Percentiles rank a stretch among this genome's conserved stretches.
phyloP scores from a whole-genome alignment of 225 moss, liverwort and hornwort species.

The Straminergon stramineum region DNA sequence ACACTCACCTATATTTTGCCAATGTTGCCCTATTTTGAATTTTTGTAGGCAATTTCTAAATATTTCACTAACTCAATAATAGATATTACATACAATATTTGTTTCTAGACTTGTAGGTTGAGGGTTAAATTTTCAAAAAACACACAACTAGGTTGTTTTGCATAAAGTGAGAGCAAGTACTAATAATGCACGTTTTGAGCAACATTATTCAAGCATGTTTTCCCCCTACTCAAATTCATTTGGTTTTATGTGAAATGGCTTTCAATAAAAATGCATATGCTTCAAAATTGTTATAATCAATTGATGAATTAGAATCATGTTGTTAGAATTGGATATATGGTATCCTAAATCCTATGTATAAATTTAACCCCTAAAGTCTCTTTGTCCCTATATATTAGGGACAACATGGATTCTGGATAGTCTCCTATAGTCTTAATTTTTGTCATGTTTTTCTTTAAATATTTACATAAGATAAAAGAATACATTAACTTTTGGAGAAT shows the following conservation, averaged over 20 bases:
- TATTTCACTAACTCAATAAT: neutral
- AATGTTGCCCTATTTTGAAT: neutral
- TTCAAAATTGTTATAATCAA: neutral
- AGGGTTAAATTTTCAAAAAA: neutral
- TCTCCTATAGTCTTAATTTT: too few relatives aligned
- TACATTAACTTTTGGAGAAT: too few relatives aligned
- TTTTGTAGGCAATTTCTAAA: neutral
- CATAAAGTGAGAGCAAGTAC: neutral
- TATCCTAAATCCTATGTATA: too few relatives aligned
- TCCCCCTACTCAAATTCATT: neutral
- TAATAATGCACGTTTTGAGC: neutral
- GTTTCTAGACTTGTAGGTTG: neutral
- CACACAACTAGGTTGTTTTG: neutral
- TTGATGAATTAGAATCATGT: neutral
- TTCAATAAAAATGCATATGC: neutral
- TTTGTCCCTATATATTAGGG: rapidly evolving
- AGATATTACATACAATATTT: neutral
- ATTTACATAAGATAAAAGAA: too few relatives aligned
- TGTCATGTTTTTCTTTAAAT: too few relatives aligned
- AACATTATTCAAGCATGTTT: neutral
- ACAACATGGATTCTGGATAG: too few relatives aligned
- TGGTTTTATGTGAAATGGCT: neutral
- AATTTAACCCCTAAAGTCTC: too few relatives aligned
- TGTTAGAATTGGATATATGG: neutral
- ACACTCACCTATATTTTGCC: neutral